Evolutionary conservation across 2,329 filamentous ascomycete genomes (phyloP), one percentile per base, ranked within the genome.

Genomic region (Meredithiella fracta): DNA sequence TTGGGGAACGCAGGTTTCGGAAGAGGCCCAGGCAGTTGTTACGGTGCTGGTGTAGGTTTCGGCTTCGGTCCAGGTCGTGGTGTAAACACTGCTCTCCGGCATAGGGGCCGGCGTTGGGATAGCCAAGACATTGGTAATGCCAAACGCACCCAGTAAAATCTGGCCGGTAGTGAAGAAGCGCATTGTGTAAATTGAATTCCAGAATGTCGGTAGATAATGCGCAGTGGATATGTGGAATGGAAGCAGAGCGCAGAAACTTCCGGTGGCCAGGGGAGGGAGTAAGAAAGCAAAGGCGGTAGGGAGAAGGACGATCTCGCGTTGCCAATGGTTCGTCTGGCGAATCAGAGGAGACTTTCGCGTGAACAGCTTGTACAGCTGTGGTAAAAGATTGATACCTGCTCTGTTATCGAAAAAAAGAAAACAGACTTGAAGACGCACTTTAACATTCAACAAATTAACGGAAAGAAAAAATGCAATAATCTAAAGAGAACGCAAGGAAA

Each of bases 21-120:
- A 69, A 3, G 73, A 40, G 4, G 68, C 72, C 1, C 70, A 70
- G 20, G 69, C 66, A 3, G 73, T 62, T 72, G 70, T 77, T 64
- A 73, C 67, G 26, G 78, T 81, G 65, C 73, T 80, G 57, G 80
- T 83, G 65, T 71, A 78, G 1, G 78, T 79, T 60, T 70, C 68
- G 47, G 78, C 80, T 67, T 76, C 70, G 25, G 78, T 82, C 75
- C 76, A 82, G 3, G 79, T 82, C 7, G 74, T 77, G 34, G 76
- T 78, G 65, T 70, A 74, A 55, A 67, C 67, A 11, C 22, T 49
- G 23, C 51, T 20, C 8, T 53, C 53, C 14, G 57, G 53, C 6
- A 40, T 31, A 20, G 57, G 53, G 8, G 47, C 52, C 8, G 56
- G 56, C 17, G 38, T 49, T 22, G 57, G 57, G 20, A 31, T 37